Base-by-base conservation (phyloP, 768 basidiomycete species). In the Termitomyces sp. region DNA sequence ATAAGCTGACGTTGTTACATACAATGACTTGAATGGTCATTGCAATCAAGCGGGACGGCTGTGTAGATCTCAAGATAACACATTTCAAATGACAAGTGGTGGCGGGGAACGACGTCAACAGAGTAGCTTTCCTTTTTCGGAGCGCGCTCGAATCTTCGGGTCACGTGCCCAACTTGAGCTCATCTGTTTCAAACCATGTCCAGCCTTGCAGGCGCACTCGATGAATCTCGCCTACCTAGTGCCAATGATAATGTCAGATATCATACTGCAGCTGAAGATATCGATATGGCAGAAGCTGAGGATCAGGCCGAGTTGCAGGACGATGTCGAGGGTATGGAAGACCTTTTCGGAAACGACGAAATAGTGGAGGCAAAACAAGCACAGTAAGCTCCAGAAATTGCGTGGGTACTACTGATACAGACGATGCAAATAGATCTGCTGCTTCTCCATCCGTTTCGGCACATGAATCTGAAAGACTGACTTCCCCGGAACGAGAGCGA, bases 331-430 rank as follows among this genome's bases (percentile, higher is more conserved):
- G 82, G 81, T 59, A 88, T 91, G 85, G 82, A 83, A 60, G 90
- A 92, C 69, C 82, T 93, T 55, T 93, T 93, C 68, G 91, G 89
- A 34, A 85, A 88, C 60, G 89, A 90, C 54, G 79, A 82, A 44
- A 71, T 72, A 33, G 75, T 76, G 56, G 75, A 79, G 37, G 71
- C 77, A 56, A 82, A 82, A 62, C 80, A 72, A 56, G 77, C 76
- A 59, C 79, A 78, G 86, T 87, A 61, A 61, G 74, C 68, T 18
- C n/a, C 46, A 13, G 16, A 37, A 34, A 26, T 14, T 34, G 14
- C 24, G 2, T 13, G 62, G 58, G 27, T 40, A 13, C 13, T n/a
- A 3, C n/a, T 30, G n/a, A 30, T 1, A 1, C n/a, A 8, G 51
- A 39, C 51, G 6, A 30, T 13, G 12, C 26, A 30, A 34, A 33